These are phyloP conservation scores for Microdochium nivale DNA, from an alignment of 2,329 filamentous ascomycete genomes.

Conservation along the genomic window DNA sequence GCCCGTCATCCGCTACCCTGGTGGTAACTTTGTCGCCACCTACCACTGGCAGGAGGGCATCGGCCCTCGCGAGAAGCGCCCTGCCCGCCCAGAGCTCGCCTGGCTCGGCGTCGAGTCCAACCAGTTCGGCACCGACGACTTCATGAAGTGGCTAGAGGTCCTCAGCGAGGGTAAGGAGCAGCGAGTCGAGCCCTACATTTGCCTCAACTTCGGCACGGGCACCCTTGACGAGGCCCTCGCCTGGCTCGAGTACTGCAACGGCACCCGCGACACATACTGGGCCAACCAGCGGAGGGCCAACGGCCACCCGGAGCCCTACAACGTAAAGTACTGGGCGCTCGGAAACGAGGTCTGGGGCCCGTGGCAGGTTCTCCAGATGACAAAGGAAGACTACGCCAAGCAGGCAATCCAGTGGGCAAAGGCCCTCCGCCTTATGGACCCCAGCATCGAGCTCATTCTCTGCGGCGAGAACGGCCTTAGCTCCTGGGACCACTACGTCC, in stretches of 20 bases:
- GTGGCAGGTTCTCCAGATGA: slow-evolving; percentile 60
- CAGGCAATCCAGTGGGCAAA: slow-evolving; percentile 66
- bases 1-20: slow-evolving; percentile 73
- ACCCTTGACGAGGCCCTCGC: slow-evolving; percentile 49
- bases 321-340: slow-evolving; percentile 78
- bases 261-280: slow-evolving; percentile 67
- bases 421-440: slow-evolving; percentile 63
- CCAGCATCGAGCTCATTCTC: slow-evolving; percentile 59
- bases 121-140: slow-evolving; percentile 78
- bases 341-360: slow-evolving; percentile 67
- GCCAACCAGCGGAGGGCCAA: slow-evolving; percentile 71
- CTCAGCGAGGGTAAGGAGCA: slow-evolving; percentile 52
- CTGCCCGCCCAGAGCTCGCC: slow-evolving; percentile 61
- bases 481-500: slow-evolving; percentile 65
- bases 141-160: slow-evolving; percentile 70
- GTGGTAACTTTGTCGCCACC: slow-evolving; percentile 76
- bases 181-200: slow-evolving; percentile 69
- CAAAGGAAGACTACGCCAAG: slow-evolving; percentile 60
- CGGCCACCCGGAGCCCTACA: slow-evolving; percentile 69
- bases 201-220: slow-evolving; percentile 74
- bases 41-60: slow-evolving; percentile 82
- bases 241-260: slow-evolving; percentile 86
- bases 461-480: slow-evolving; percentile 64
- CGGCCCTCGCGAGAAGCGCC: slow-evolving; percentile 62
- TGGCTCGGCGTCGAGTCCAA: slow-evolving; percentile 74